Evolutionary conservation across 768 basidiomycete genomes (phyloP).

Genomic region (Naganishia friedmannii): DNA sequence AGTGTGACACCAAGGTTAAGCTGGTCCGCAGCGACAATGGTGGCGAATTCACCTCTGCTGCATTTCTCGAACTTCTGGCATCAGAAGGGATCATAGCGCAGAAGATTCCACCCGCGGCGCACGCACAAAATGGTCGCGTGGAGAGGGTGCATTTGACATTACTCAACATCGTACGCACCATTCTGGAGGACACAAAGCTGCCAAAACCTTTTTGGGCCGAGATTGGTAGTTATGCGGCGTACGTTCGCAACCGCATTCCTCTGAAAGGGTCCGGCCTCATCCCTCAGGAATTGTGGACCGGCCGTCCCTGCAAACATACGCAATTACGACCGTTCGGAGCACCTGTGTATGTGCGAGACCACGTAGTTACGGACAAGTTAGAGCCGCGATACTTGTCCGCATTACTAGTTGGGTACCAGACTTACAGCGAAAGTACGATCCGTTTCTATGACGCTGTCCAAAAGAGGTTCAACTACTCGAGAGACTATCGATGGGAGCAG

Average conservation of each 20-base stretch:
- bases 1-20: conserved; percentile 25
- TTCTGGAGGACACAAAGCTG: conserved; percentile 25
- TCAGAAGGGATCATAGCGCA: conserved; percentile 5
- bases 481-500: neutral
- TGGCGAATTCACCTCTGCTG: conserved; percentile 32
- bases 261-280: neutral
- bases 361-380: neutral
- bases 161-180: conserved; percentile 32
- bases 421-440: conserved; percentile 6
- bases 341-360: neutral
- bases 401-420: neutral
- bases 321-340: conserved; percentile 16
- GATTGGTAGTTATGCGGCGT: conserved; percentile 24
- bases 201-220: conserved; percentile 34
- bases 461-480: neutral
- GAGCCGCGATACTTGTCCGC: neutral
- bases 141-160: conserved; percentile 35
- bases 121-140: conserved; percentile 35
- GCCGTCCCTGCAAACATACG: neutral
- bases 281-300: conserved; percentile 12
- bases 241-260: conserved; percentile 29
- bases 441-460: neutral
- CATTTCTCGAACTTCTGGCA: conserved; percentile 10
- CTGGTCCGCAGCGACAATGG: conserved; percentile 30
- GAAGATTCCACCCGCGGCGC: conserved; percentile 31